These are phyloP conservation scores for Coix lacrymajobi DNA, from an alignment of 176 grass and related monocot genomes.

Conservation along the genomic window DNA sequence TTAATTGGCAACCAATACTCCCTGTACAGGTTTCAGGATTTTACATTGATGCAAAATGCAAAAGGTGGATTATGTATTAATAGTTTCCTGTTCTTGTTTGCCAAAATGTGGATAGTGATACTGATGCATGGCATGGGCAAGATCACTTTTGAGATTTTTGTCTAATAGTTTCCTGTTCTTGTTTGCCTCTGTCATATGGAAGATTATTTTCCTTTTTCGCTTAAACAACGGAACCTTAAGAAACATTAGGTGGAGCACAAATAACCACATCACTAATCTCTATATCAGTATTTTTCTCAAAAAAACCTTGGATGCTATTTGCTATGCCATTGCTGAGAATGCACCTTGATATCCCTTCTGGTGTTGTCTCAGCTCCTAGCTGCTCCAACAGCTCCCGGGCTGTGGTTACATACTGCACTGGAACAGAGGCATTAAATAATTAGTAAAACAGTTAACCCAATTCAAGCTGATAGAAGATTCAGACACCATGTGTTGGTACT, in stretches of 20 bases:
- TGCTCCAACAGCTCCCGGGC: conserved; percentile 82
- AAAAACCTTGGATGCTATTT: neutral
- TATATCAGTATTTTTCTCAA: neutral
- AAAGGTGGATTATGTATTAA: too few relatives aligned
- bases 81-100: too few relatives aligned
- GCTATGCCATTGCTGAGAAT: neutral
- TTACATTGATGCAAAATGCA: neutral
- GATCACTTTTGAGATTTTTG: neutral
- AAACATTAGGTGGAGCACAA: neutral
- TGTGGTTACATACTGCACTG: conserved; percentile 83
- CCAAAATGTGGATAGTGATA: neutral
- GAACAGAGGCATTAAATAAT: conserved; percentile 8
- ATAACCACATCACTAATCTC: neutral
- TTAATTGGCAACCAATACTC: neutral
- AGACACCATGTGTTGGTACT: neutral
- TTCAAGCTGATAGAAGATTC: neutral
- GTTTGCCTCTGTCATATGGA: neutral
- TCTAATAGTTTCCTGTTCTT: neutral
- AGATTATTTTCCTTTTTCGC: neutral
- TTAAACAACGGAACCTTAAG: neutral
- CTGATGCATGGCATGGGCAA: neutral
- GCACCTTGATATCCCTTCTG: conserved; percentile 56
- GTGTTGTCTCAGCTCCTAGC: conserved; percentile 66
- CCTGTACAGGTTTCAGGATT: neutral
- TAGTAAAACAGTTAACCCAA: neutral